A percentile compares a stretch with the other conserved stretches of the same genome.
These are phyloP conservation scores for Yamadazyma aaseri DNA, from an alignment of 1,139 yeast species.

Conservation along the genomic window DNA sequence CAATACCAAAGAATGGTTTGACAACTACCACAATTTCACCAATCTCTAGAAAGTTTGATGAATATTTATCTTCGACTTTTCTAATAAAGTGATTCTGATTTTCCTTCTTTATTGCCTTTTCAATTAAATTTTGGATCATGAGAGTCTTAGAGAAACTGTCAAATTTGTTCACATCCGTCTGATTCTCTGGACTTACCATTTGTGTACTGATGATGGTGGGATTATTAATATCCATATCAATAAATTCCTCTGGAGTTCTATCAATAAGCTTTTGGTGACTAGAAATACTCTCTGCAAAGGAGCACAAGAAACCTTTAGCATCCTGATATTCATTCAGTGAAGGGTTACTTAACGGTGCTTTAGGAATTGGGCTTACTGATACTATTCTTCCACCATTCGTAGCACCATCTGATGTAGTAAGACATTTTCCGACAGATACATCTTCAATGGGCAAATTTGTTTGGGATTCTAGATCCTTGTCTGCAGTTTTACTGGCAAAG, in stretches of 20 bases:
- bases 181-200: conserved; percentile 3
- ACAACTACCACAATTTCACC: conserved; percentile 42
- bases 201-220: not conserved
- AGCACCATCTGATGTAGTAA: too few species aligned
- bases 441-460: too few species aligned
- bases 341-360: too few species aligned
- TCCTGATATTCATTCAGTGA: conserved; percentile 3
- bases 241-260: not conserved
- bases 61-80: conserved; percentile 31
- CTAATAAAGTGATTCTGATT: conserved; percentile 13
- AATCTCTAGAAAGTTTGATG: conserved; percentile 23
- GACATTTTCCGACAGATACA: too few species aligned
- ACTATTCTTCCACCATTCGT: too few species aligned
- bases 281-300: too few species aligned
- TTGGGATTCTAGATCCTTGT: not conserved
- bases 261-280: not conserved
- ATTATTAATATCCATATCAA: not conserved
- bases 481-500: not conserved
- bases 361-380: too few species aligned
- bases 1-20: conserved; percentile 26
- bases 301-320: too few species aligned
- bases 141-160: conserved; percentile 30
- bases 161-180: conserved; percentile 13
- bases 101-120: conserved; percentile 3
- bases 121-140: conserved; percentile 25